These are phyloP conservation scores for Inonotus hispidus DNA, from an alignment of 1,284 basidiomycete species.

Conservation along the genomic window DNA sequence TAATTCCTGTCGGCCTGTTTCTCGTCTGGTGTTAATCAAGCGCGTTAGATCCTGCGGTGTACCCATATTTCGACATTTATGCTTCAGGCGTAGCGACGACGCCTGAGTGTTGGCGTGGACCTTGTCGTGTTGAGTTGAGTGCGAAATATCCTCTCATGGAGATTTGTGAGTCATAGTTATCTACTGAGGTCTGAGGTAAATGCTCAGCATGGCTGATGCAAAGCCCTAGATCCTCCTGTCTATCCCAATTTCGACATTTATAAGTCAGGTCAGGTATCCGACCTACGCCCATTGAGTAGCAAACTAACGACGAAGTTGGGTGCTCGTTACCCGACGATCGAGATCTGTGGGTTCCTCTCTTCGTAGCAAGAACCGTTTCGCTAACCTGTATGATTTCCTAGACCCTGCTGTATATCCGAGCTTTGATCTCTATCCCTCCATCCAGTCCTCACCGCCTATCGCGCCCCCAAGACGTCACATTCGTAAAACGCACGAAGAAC, in stretches of 20 bases:
- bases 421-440: slow-evolving; percentile 24
- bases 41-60: slow-evolving; percentile 23
- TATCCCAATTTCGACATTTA: slow-evolving; percentile 20
- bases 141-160: slow-evolving; percentile 19
- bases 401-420: slow-evolving; percentile 29
- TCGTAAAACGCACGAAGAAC: slow-evolving; percentile 4
- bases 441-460: background rate
- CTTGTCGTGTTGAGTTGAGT: slow-evolving; percentile 9
- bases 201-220: background rate
- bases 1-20: background rate
- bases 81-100: background rate
- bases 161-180: background rate
- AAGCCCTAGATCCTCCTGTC: slow-evolving; percentile 17
- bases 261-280: slow-evolving; percentile 1
- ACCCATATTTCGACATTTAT: slow-evolving; percentile 21
- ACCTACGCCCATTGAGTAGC: background rate
- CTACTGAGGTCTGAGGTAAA: background rate
- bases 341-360: slow-evolving; percentile 27
- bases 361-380: background rate
- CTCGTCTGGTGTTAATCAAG: background rate
- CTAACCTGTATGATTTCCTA: slow-evolving; percentile 2
- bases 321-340: slow-evolving; percentile 29
- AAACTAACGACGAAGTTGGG: slow-evolving; percentile 4
- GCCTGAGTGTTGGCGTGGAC: background rate
- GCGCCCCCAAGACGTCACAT: background rate